A percentile compares a stretch with the other conserved stretches of the same genome.
Conservation (phyloP, 129 eudicot genomes). For the Tagetes patula region DNA sequence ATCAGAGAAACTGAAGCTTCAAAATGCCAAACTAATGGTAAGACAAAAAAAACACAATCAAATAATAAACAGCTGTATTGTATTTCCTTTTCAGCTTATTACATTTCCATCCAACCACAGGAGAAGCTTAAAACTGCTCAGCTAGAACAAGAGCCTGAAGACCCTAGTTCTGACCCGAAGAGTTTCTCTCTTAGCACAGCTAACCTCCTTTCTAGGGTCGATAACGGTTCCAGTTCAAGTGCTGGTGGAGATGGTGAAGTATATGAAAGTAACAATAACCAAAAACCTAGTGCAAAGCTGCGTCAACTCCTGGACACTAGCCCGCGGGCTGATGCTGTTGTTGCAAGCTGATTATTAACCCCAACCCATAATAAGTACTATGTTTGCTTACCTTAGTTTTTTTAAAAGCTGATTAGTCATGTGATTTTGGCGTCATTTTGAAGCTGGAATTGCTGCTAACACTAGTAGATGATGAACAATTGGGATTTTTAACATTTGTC, state of each 20-base stretch:
- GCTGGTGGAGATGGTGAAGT: constrained; percentile 45
- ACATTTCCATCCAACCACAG: constrained; percentile 35
- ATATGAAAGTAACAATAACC: constrained; percentile 50
- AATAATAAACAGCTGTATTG: neutral
- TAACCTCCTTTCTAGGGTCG: constrained; percentile 74
- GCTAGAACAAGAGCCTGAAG: constrained; percentile 39
- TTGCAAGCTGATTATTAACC: constrained; percentile 57
- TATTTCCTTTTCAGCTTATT: neutral
- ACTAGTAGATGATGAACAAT: constrained; percentile 40
- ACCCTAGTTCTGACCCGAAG: constrained; percentile 29
- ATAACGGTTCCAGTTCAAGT: constrained; percentile 48
- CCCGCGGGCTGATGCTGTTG: constrained; percentile 76
- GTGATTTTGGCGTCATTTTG: constrained; percentile 74
- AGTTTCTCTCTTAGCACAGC: constrained; percentile 63
- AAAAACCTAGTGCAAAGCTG: constrained; percentile 66
- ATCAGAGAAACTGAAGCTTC: constrained; percentile 66
- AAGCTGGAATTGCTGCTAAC: constrained; percentile 68
- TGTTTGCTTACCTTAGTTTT: constrained; percentile 23
- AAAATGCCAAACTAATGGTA: constrained; percentile 70
- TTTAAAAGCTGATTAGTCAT: constrained; percentile 24
- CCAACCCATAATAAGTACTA: constrained; percentile 10
- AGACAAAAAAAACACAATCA: neutral
- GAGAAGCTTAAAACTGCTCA: constrained; percentile 49
- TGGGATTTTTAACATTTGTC: constrained; percentile 28
- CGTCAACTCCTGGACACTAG: constrained; percentile 73